Base-by-base conservation (phyloP, 495 filamentous ascomycete species). In the Cercophora scortea region DNA sequence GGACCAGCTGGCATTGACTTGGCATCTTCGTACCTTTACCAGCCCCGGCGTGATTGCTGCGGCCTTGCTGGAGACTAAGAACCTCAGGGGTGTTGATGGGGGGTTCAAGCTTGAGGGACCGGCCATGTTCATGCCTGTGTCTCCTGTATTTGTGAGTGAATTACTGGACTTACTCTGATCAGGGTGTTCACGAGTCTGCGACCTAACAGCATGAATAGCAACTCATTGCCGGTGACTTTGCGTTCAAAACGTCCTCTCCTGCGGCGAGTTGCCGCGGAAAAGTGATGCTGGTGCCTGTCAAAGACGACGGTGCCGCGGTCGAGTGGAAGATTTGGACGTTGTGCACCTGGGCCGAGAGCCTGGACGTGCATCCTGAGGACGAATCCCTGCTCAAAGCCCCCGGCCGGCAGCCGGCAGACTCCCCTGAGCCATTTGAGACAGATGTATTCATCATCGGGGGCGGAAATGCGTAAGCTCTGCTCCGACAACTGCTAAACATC, bases 301-400 rank as follows among this genome's bases (percentile, higher is more conserved):
- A 52, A 34, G 32, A 36, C 7, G n/a, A 50, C 19, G 50, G 25
- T 16, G 39, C 18, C 39, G 35, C 18, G 17, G 45, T 45, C 5
- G 39, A 56, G 25, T 71, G 65, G 64, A 71, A 67, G 50, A 61
- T 71, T 35, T 71, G 67, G 65, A 41, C 57, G 9, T 45, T 71
- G 25, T 45, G 50, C 48, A 71, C 67, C 0, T 64, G 65, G 62
- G 43, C 65, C 2, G 58, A 63, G 13, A 49, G 46, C 17, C 47
- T 71, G n/a, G 52, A 59, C 32, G 11, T 42, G 13, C 57, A 62
- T 19, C 60, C 61, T 0, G 63, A 71, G 25, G 58, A 67, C 53
- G 59, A 63, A 38, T 45, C 41, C 0, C 42, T 61, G n/a, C 63
- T 71, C 1, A 33, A 17, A 13, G 32, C 43, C 5, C 61, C 65